Conservation (phyloP, 2,329 filamentous ascomycete genomes). For the Monosporascus sp. region DNA sequence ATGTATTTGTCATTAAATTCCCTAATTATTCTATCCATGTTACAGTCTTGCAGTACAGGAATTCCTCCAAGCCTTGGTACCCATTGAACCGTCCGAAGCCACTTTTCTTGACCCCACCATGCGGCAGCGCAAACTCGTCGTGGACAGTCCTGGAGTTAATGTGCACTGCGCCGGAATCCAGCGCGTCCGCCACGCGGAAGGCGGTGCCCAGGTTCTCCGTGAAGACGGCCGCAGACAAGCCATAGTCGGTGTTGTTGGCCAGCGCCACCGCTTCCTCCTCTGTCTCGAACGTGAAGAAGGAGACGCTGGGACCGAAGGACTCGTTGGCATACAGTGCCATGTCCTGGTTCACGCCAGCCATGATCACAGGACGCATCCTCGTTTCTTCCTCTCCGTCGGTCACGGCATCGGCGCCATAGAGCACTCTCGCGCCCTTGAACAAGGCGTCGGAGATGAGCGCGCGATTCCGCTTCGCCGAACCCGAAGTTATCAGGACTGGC, state of each 20-base stretch:
- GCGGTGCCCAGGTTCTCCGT: slow-evolving; percentile 4
- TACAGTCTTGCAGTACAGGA: too few relatives aligned
- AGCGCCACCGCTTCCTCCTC: slow-evolving; percentile 11
- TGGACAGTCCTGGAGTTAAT: slow-evolving; percentile 17
- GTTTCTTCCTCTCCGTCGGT: too few relatives aligned
- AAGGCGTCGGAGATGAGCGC: too few relatives aligned
- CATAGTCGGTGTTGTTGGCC: slow-evolving; percentile 12
- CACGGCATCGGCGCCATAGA: too few relatives aligned
- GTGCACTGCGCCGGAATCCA: slow-evolving; percentile 15
- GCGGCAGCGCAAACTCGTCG: slow-evolving; percentile 15
- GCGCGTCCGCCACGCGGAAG: slow-evolving; percentile 3
- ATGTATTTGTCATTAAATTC: too few relatives aligned
- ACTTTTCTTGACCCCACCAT: slow-evolving; percentile 17
- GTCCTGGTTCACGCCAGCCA: slow-evolving; percentile 6
- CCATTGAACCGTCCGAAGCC: slow-evolving; percentile 19
- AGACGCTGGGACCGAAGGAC: slow-evolving; percentile 15
- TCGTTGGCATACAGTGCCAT: slow-evolving; percentile 14
- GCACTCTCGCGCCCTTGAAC: too few relatives aligned
- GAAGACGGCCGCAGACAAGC: slow-evolving; percentile 14
- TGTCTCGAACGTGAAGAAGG: slow-evolving; percentile 4
- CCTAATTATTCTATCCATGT: too few relatives aligned
- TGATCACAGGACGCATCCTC: too few relatives aligned
- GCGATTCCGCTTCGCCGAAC: too few relatives aligned
- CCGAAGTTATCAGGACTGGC: too few relatives aligned
- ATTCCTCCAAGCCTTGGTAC: too few relatives aligned